phyloP scores from a whole-genome alignment of 352 stramenopile species.

The Phytophthora europaea region DNA sequence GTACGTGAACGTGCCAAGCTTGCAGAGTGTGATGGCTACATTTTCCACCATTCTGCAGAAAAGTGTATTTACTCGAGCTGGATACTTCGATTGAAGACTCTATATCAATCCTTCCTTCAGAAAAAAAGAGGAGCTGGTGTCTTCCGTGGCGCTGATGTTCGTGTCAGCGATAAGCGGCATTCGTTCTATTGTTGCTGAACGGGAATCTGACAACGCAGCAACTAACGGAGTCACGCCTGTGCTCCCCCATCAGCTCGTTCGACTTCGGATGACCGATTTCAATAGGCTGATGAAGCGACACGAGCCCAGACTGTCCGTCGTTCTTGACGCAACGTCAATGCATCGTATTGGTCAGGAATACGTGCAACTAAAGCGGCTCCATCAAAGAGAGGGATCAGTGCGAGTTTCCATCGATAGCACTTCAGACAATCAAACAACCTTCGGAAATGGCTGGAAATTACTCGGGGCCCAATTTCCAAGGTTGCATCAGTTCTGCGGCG shows the following conservation, averaged over 20 bases:
- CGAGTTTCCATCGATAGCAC: not conserved
- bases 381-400: not conserved
- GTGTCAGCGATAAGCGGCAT: not conserved
- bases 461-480: not conserved
- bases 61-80: too few species aligned
- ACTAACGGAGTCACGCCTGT: not conserved
- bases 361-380: not conserved
- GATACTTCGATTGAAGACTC: not conserved
- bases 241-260: not conserved
- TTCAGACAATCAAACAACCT: too few species aligned
- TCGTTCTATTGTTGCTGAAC: not conserved
- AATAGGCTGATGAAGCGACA: not conserved
- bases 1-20: too few species aligned
- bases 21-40: too few species aligned
- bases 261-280: not conserved
- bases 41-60: too few species aligned
- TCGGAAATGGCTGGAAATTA: not conserved
- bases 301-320: not conserved
- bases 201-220: not conserved
- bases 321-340: not conserved
- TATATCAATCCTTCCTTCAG: not conserved
- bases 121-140: not conserved
- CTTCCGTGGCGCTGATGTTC: not conserved
- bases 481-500: not conserved
- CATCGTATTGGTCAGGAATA: not conserved